Evolutionary conservation across 2,329 filamentous ascomycete genomes (phyloP).

Genomic region (Neonectria ditissima): DNA sequence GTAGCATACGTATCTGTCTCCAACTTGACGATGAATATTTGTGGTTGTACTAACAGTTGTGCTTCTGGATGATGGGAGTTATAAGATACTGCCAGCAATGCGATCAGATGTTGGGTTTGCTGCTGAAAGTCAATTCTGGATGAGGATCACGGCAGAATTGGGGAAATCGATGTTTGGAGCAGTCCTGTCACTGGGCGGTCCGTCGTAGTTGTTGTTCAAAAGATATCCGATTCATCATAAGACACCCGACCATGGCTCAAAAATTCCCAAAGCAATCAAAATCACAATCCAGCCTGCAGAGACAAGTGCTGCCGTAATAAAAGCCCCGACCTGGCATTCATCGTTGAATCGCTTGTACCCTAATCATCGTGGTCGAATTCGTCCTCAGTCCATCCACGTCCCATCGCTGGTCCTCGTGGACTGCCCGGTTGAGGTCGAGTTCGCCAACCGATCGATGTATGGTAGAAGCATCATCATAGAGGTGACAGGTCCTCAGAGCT

Average conservation of each 20-base stretch:
- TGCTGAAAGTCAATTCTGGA: neutral
- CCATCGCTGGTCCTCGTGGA: slow-evolving; percentile 45
- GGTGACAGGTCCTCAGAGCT: slow-evolving; percentile 41
- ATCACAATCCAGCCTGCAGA: slow-evolving; percentile 46
- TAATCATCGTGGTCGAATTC: slow-evolving; percentile 39
- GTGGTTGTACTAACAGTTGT: neutral
- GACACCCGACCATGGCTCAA: slow-evolving; percentile 46
- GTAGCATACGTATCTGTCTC: neutral
- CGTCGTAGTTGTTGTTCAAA: slow-evolving; percentile 38
- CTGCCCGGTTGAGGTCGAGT: slow-evolving; percentile 42
- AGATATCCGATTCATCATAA: slow-evolving; percentile 47
- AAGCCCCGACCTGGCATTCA: slow-evolving; percentile 46
- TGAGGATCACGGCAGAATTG: neutral
- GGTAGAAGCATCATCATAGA: slow-evolving; percentile 42
- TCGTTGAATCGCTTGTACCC: slow-evolving; percentile 47
- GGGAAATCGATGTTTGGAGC: neutral
- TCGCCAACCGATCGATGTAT: slow-evolving; percentile 39
- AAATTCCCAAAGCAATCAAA: slow-evolving; percentile 45
- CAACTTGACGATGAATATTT: neutral
- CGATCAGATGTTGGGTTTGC: neutral
- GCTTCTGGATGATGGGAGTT: neutral
- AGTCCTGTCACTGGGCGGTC: slow-evolving; percentile 9
- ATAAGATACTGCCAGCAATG: neutral
- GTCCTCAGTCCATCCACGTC: slow-evolving; percentile 43
- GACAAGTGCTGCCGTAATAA: slow-evolving; percentile 46